Percentiles rank a stretch among this genome's conserved stretches.
These are phyloP conservation scores for Leucosporidium scottii DNA, from an alignment of 768 basidiomycete genomes.

Conservation along the genomic window DNA sequence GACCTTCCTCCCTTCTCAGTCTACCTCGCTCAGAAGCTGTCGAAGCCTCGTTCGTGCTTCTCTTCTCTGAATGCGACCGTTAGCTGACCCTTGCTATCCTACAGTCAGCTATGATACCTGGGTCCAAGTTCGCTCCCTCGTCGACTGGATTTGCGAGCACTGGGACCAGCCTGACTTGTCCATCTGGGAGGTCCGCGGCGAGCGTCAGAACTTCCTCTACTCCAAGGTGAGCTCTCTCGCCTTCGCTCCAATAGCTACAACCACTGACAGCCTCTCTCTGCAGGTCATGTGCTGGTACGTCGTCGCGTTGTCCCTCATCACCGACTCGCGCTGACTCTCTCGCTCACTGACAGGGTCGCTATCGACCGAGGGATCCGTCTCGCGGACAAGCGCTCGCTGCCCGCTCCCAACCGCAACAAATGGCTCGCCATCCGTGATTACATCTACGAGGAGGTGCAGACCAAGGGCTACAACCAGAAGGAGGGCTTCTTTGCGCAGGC, in stretches of 20 bases:
- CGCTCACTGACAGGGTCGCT: conserved; percentile 54
- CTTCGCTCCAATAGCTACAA: no score
- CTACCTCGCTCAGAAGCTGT: conserved; percentile 81
- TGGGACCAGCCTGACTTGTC: conserved; percentile 75
- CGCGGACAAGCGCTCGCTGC: conserved; percentile 88
- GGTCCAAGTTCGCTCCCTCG: conserved; percentile 38
- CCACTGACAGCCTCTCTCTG: no score
- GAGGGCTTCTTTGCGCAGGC: conserved; percentile 23
- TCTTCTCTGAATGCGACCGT: background rate
- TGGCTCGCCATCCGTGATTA: conserved; percentile 73
- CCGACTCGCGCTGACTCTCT: background rate
- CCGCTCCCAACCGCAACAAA: conserved; percentile 47
- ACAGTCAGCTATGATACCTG: conserved; percentile 20
- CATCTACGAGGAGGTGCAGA: conserved; percentile 89
- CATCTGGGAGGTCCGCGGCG: conserved; percentile 85
- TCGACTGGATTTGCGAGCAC: conserved; percentile 53
- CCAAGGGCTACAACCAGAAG: conserved; percentile 69
- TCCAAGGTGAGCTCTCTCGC: conserved; percentile 3
- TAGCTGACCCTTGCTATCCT: background rate
- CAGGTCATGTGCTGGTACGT: conserved; percentile 80
- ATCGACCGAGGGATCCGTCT: conserved; percentile 89
- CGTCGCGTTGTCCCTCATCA: background rate
- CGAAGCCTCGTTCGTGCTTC: conserved; percentile 37
- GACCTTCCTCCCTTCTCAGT: conserved; percentile 77
- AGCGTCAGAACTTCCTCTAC: conserved; percentile 41